phyloP scores from a whole-genome alignment of 257 asterid species.

The Scutellaria barbata region DNA sequence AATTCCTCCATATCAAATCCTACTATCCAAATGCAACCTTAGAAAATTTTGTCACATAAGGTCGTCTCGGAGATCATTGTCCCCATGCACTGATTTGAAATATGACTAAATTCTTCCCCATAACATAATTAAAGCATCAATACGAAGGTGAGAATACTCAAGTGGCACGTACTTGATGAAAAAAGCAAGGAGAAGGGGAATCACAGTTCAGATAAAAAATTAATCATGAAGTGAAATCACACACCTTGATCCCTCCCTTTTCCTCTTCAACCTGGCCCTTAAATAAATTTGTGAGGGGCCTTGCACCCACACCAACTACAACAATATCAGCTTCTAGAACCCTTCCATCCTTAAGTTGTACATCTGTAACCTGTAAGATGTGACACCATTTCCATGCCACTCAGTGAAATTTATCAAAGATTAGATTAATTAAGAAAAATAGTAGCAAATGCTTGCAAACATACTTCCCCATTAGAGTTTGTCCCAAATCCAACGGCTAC shows the following conservation, averaged over 20 bases:
- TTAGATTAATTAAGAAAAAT: background rate
- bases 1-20: background rate
- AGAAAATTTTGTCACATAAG: background rate
- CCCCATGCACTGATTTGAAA: background rate
- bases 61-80: constrained; percentile 14
- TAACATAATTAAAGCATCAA: constrained; percentile 14
- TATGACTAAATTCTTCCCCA: background rate
- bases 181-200: background rate
- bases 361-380: constrained; percentile 73
- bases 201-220: background rate
- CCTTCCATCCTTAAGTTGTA: constrained; percentile 91
- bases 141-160: background rate
- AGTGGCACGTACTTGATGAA: background rate
- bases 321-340: constrained; percentile 91
- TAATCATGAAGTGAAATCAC: constrained; percentile 29
- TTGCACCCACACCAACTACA: constrained; percentile 95
- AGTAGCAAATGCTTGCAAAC: constrained; percentile 14
- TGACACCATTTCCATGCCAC: constrained; percentile 16
- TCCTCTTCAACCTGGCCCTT: constrained; percentile 94
- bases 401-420: constrained; percentile 13
- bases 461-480: constrained; percentile 75
- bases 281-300: constrained; percentile 67
- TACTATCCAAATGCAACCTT: background rate
- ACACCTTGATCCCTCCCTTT: constrained; percentile 93
- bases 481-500: constrained; percentile 89